Conservation (phyloP, 2,329 filamentous ascomycete genomes). For the Claviceps pazoutovae region DNA sequence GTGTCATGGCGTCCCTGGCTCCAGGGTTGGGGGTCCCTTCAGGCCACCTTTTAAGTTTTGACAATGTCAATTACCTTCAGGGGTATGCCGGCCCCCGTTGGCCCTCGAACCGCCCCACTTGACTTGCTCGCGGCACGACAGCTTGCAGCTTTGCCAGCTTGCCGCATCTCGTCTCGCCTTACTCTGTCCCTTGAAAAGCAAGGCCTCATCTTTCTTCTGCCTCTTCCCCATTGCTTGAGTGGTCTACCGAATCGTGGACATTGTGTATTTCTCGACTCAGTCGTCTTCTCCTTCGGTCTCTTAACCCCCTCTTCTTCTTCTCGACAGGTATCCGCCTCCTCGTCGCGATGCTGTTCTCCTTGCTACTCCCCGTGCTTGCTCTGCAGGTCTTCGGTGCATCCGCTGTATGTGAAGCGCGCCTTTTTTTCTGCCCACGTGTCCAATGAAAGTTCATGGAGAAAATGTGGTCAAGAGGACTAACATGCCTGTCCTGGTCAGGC, state of each 20-base stretch:
- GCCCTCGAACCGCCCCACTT: no score
- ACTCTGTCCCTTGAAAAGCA: no score
- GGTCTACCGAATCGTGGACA: no score
- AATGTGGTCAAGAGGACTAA: neutral
- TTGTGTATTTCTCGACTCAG: neutral
- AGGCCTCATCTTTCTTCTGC: no score
- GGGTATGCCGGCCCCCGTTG: no score
- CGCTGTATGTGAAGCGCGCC: slow-evolving; percentile 1
- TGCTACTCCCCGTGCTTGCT: slow-evolving; percentile 4
- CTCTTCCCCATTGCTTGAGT: no score
- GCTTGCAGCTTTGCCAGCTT: no score
- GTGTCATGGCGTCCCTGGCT: neutral
- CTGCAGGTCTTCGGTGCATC: slow-evolving; percentile 6
- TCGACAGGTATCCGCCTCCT: neutral
- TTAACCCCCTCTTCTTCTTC: neutral
- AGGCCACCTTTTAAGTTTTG: no score
- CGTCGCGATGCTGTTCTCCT: slow-evolving; percentile 5
- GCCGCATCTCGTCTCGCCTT: no score
- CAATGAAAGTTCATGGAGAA: neutral
- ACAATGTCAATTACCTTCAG: no score
- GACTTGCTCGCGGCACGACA: no score
- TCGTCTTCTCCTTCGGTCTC: neutral
- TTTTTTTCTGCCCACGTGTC: neutral
- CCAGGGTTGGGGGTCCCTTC: no score
- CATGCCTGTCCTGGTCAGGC: neutral